Evolutionary conservation across 2,329 filamentous ascomycete genomes (phyloP), one percentile per base, ranked within the genome.

Genomic region (Penicillium sp.): DNA sequence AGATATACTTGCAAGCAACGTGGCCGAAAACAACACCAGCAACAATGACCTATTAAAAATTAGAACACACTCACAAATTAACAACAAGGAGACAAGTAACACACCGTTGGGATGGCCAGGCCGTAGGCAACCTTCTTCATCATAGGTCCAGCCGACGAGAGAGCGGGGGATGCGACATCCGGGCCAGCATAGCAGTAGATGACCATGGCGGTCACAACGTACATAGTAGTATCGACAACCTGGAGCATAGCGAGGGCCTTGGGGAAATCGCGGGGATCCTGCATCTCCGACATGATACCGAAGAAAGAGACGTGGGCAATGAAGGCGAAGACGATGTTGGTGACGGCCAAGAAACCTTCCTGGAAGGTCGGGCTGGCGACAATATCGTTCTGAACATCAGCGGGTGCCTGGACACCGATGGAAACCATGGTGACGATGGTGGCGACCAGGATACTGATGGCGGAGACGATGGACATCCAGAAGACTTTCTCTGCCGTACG

Each of bases 261-360:
- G 45, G 80, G 78, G 71, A 83, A 87, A 57, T 85, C 80, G 36
- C 75, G 70, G 4, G 86, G 84, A 45, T 83, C 76, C 67, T 82
- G 79, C 72, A 89, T 80, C 70, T 89, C 87, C 43, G 81, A 79
- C 65, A 86, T 83, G 70, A 89, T 83, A 64, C 78, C 79, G 72
- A 88, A 88, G 76, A 88, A 89, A 61, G 83, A 85, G 12, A 86
- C 82, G 65, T 87, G 84, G 21, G 84, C 85, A 53, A 76, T 59
- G 75, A 87, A 90, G 56, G 88, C 87, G 59, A 90, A 84, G 55
- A 88, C 79, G 55, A 90, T 89, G 75, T 89, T 89, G 68, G 78
- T 80, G 53, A 87, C 79, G n/a, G 83, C 80, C 21, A 66, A 51
- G 58, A 66, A 66, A 23, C 48, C 64, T 15, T 66, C 55, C 31